phyloP scores from a whole-genome alignment of 768 basidiomycete species.

The Cyathus striatus region DNA sequence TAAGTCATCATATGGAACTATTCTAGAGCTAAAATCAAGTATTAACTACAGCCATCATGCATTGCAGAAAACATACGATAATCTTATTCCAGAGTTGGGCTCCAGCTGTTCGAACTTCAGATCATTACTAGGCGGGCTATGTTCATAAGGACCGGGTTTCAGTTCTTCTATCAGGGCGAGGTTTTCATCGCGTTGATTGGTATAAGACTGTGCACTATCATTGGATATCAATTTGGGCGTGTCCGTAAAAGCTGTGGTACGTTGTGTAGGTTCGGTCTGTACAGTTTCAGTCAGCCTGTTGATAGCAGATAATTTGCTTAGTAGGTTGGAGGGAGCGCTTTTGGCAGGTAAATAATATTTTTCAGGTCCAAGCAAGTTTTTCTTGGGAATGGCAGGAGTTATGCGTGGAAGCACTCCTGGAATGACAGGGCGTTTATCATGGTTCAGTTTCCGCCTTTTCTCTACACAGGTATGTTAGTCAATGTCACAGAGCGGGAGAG shows the following conservation, averaged over 20 bases:
- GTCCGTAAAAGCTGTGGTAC: constrained; percentile 30
- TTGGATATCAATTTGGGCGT: constrained; percentile 17
- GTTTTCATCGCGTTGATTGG: constrained; percentile 46
- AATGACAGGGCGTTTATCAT: constrained; percentile 12
- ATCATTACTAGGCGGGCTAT: constrained; percentile 66
- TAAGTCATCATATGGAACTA: constrained; percentile 68
- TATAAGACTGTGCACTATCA: too few relatives aligned
- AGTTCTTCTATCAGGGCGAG: constrained; percentile 76
- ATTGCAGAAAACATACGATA: constrained; percentile 52
- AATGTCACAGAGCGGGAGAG: background rate
- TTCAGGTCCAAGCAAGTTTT: background rate
- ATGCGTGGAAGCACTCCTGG: too few relatives aligned
- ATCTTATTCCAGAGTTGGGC: constrained; percentile 85
- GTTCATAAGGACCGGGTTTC: constrained; percentile 71
- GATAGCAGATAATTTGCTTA: constrained; percentile 7
- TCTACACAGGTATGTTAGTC: constrained; percentile 8
- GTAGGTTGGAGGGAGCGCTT: constrained; percentile 7
- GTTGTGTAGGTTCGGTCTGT: constrained; percentile 6
- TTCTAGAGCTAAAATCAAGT: constrained; percentile 53
- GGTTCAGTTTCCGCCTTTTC: constrained; percentile 40
- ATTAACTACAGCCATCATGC: constrained; percentile 3
- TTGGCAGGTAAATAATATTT: constrained; percentile 7
- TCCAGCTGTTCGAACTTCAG: constrained; percentile 75
- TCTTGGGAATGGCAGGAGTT: too few relatives aligned
- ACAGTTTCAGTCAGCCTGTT: constrained; percentile 2